Conservation (phyloP, 148 eudicot species). For the Heliamphora exappendiculata region DNA sequence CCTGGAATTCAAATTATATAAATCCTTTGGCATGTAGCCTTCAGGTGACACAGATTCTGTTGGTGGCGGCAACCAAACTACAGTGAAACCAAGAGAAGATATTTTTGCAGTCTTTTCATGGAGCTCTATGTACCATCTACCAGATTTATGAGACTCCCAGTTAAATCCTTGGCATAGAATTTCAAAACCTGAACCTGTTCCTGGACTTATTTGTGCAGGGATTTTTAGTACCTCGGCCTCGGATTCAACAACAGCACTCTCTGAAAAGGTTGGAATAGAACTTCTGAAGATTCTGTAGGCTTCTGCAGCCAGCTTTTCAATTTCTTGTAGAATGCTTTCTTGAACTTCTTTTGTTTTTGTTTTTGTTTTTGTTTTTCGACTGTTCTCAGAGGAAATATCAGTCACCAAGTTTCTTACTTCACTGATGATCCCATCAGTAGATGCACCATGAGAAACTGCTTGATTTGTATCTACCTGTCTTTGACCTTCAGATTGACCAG, state of each 20-base stretch:
- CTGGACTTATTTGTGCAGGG: constrained; percentile 41
- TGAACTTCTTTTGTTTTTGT: constrained; percentile 70
- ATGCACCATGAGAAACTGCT: constrained; percentile 35
- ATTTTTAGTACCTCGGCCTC: constrained; percentile 41
- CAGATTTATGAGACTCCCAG: constrained; percentile 96
- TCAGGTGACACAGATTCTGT: constrained; percentile 97
- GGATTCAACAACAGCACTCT: constrained; percentile 34
- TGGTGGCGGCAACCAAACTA: constrained; percentile 95
- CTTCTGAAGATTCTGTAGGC: constrained; percentile 85
- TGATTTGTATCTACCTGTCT: constrained; percentile 25
- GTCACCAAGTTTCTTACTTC: constrained; percentile 67
- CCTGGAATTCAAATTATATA: constrained; percentile 93
- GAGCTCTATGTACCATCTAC: constrained; percentile 86
- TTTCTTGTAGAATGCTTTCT: constrained; percentile 82
- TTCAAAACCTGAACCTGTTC: constrained; percentile 90
- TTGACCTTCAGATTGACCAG: constrained; percentile 18
- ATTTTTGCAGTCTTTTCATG: constrained; percentile 53
- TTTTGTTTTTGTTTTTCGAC: constrained; percentile 56
- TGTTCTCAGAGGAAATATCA: constrained; percentile 64
- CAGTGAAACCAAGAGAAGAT: constrained; percentile 77
- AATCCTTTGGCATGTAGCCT: constrained; percentile 97
- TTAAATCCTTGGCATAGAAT: constrained; percentile 93
- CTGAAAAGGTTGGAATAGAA: constrained; percentile 43
- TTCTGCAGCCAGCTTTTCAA: constrained; percentile 97
- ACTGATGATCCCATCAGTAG: constrained; percentile 61